Evolutionary conservation across 345 rosid species (phyloP).

Genomic region (Trapa bicornis): DNA sequence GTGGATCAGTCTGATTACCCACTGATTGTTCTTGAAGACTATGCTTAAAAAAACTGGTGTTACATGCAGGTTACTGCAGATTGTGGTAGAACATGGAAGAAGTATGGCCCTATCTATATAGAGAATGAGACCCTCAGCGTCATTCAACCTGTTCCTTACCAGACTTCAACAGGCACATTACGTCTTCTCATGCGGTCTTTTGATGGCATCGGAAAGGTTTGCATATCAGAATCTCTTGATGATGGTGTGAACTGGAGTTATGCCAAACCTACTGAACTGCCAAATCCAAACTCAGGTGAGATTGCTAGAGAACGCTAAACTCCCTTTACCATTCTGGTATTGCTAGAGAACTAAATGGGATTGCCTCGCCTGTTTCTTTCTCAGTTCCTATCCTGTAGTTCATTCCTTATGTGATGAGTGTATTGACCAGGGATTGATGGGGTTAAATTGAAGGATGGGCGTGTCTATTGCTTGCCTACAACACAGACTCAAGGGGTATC

Average conservation of each 20-base stretch:
- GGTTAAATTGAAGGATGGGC: slow-evolving; percentile 59
- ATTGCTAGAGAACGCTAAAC: not conserved
- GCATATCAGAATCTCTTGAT: slow-evolving; percentile 67
- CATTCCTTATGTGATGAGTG: not conserved
- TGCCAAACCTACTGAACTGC: slow-evolving; percentile 58
- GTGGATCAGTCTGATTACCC: not conserved
- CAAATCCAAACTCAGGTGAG: slow-evolving; percentile 89
- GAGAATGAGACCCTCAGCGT: slow-evolving; percentile 58
- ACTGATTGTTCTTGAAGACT: not conserved
- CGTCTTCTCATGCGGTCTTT: slow-evolving; percentile 59
- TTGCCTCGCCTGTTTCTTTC: not conserved
- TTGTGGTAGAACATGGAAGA: slow-evolving; percentile 67
- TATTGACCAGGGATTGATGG: slow-evolving; percentile 62
- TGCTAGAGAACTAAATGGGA: not conserved
- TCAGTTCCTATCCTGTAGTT: not conserved
- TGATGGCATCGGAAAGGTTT: slow-evolving; percentile 46
- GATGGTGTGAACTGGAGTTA: slow-evolving; percentile 63
- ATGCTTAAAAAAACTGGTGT: not conserved
- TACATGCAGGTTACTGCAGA: slow-evolving; percentile 56
- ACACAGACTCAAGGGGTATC: slow-evolving; percentile 65
- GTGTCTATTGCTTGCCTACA: slow-evolving; percentile 54
- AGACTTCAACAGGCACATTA: slow-evolving; percentile 44
- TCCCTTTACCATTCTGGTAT: not conserved
- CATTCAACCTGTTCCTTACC: slow-evolving; percentile 85
- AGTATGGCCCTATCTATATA: slow-evolving; percentile 67